Percentiles rank a stretch among this genome's conserved stretches.
Conservation (phyloP, 768 basidiomycete species). For the Boletus sp. region DNA sequence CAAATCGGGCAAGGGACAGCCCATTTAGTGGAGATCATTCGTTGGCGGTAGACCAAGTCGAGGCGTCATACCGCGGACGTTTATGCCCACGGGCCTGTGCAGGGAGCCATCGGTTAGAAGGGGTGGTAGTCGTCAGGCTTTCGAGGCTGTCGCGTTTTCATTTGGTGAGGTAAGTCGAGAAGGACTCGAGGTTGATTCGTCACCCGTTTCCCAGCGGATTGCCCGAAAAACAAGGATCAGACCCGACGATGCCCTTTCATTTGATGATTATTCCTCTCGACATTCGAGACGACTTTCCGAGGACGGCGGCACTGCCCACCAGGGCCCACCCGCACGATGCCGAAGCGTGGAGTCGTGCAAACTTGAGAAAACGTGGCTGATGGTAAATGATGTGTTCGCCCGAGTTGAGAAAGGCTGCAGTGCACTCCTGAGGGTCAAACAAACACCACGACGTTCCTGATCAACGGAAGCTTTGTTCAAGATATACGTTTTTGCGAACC, state of each 20-base stretch:
- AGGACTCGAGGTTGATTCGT: neutral
- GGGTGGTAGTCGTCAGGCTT: neutral
- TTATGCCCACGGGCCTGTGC: neutral
- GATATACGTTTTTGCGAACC: neutral
- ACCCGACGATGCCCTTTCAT: neutral
- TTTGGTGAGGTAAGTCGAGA: neutral
- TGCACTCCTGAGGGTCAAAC: neutral
- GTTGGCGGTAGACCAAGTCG: neutral
- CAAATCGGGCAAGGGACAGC: neutral
- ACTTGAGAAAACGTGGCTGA: conserved; percentile 1
- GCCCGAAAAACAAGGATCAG: neutral
- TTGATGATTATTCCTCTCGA: neutral
- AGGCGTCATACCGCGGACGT: neutral
- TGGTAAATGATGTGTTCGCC: neutral
- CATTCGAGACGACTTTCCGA: neutral
- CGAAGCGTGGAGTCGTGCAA: neutral
- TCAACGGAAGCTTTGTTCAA: neutral
- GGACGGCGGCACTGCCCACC: neutral
- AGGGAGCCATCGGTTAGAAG: neutral
- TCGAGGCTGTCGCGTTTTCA: neutral
- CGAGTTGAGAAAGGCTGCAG: neutral
- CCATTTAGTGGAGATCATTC: neutral
- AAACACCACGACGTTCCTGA: neutral
- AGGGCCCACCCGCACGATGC: neutral
- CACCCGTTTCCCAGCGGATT: neutral